Percentiles rank a stretch among this genome's conserved stretches.
These are phyloP conservation scores for Ochetophila trinervis DNA, from an alignment of 306 rosid species.

Conservation along the genomic window DNA sequence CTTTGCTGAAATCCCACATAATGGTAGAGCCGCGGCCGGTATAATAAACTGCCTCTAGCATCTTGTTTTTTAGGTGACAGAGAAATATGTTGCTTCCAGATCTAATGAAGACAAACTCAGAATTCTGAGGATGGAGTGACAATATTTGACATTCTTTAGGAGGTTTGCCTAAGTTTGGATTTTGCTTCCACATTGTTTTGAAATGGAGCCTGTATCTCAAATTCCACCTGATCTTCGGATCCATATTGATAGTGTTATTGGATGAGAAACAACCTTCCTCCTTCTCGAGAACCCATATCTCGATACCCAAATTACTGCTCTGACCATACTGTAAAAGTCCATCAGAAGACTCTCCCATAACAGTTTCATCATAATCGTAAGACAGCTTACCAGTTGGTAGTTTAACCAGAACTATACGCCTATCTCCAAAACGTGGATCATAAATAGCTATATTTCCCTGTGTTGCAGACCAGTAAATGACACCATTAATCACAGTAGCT, in stretches of 20 bases:
- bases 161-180: slow-evolving; percentile 39
- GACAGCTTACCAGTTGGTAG: slow-evolving; percentile 54
- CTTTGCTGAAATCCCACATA: slow-evolving; percentile 62
- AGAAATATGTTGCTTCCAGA: slow-evolving; percentile 49
- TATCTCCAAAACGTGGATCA: slow-evolving; percentile 61
- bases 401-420: slow-evolving; percentile 44
- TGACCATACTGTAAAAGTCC: slow-evolving; percentile 74
- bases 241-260: slow-evolving; percentile 24
- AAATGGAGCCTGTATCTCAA: slow-evolving; percentile 44
- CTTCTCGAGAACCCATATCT: slow-evolving; percentile 68
- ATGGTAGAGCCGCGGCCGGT: slow-evolving; percentile 52
- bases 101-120: slow-evolving; percentile 52
- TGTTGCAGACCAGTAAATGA: slow-evolving; percentile 67
- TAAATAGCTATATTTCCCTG: slow-evolving; percentile 66
- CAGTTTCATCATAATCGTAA: slow-evolving; percentile 54
- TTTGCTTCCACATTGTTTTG: slow-evolving; percentile 54
- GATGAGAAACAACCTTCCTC: slow-evolving; percentile 32
- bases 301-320: slow-evolving; percentile 60
- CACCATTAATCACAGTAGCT: slow-evolving; percentile 59
- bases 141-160: slow-evolving; percentile 58
- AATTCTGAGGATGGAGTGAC: slow-evolving; percentile 55
- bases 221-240: slow-evolving; percentile 41
- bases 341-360: slow-evolving; percentile 72
- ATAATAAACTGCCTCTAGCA: slow-evolving; percentile 40
- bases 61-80: slow-evolving; percentile 45